Percentiles rank a stretch among this genome's conserved stretches.
phyloP scores from a whole-genome alignment of 345 rosid species.

The Pugionium dolabratum region DNA sequence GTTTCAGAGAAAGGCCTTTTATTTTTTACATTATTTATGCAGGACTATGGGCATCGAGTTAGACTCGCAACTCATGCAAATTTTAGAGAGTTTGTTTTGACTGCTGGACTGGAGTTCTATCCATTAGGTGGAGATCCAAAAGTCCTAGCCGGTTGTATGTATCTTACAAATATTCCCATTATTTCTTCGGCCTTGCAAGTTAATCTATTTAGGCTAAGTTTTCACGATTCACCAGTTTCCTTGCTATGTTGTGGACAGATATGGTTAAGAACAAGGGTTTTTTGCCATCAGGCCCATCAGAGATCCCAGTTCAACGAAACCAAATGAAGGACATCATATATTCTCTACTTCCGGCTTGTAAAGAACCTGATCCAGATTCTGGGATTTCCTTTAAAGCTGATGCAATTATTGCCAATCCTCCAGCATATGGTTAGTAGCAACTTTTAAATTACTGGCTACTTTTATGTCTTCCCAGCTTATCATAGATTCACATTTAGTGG shows the following conservation, averaged over 20 bases:
- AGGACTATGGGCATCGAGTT: slow-evolving; percentile 99
- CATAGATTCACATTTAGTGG: slow-evolving; percentile 21
- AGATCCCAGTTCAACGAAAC: slow-evolving; percentile 83
- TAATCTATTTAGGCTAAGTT: background rate
- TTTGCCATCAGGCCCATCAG: slow-evolving; percentile 97
- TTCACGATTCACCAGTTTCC: slow-evolving; percentile 23
- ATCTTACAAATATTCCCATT: slow-evolving; percentile 31
- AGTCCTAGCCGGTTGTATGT: slow-evolving; percentile 95
- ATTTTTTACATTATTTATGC: slow-evolving; percentile 40
- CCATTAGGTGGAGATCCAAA: slow-evolving; percentile 99
- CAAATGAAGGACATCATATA: slow-evolving; percentile 83
- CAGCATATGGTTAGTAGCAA: slow-evolving; percentile 75
- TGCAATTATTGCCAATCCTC: slow-evolving; percentile 98
- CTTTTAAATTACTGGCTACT: slow-evolving; percentile 16
- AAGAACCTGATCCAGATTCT: slow-evolving; percentile 86
- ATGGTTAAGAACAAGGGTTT: slow-evolving; percentile 99
- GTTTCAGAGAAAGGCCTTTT: too few relatives aligned
- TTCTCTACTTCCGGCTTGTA: slow-evolving; percentile 94
- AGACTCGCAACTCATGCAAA: slow-evolving; percentile 98
- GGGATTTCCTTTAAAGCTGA: slow-evolving; percentile 85
- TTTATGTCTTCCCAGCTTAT: background rate
- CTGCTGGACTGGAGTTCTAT: slow-evolving; percentile 96
- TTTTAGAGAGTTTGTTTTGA: slow-evolving; percentile 95
- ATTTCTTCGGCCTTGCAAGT: slow-evolving; percentile 12
- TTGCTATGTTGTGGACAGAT: slow-evolving; percentile 55